These are phyloP conservation scores for Prunus padus DNA, from an alignment of 306 rosid species.

Conservation along the genomic window DNA sequence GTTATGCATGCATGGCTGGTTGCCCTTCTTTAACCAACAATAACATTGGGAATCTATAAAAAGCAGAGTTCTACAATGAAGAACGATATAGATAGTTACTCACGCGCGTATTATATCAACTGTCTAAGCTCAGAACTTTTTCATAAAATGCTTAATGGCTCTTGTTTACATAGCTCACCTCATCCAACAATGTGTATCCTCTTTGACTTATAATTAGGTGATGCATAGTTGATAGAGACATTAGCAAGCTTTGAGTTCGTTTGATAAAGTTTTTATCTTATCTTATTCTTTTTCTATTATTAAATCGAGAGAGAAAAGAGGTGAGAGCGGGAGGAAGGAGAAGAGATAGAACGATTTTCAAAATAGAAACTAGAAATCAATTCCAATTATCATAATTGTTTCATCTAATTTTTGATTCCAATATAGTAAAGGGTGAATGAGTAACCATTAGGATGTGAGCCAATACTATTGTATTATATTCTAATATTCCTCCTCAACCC, in stretches of 20 bases:
- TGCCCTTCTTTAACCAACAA: not conserved
- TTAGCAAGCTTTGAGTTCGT: too few species aligned
- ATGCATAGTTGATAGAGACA: too few species aligned
- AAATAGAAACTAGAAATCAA: too few species aligned
- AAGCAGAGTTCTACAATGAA: not conserved
- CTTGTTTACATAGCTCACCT: not conserved
- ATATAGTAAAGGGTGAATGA: not conserved
- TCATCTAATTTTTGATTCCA: not conserved
- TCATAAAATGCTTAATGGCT: too few species aligned
- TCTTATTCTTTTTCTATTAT: too few species aligned
- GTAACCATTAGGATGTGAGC: not conserved
- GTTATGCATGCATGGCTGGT: not conserved
- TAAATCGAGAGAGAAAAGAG: too few species aligned
- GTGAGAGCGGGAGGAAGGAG: too few species aligned
- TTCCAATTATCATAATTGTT: not conserved
- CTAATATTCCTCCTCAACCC: not conserved
- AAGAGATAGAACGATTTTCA: too few species aligned
- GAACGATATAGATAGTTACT: not conserved
- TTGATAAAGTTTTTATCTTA: too few species aligned
- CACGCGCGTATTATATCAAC: not conserved
- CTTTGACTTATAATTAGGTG: not conserved
- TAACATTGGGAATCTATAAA: not conserved
- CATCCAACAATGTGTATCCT: not conserved
- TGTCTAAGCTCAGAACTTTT: too few species aligned
- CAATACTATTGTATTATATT: not conserved